Base-by-base conservation (phyloP, 768 basidiomycete genomes). In the Cyclocybe cylindracea region DNA sequence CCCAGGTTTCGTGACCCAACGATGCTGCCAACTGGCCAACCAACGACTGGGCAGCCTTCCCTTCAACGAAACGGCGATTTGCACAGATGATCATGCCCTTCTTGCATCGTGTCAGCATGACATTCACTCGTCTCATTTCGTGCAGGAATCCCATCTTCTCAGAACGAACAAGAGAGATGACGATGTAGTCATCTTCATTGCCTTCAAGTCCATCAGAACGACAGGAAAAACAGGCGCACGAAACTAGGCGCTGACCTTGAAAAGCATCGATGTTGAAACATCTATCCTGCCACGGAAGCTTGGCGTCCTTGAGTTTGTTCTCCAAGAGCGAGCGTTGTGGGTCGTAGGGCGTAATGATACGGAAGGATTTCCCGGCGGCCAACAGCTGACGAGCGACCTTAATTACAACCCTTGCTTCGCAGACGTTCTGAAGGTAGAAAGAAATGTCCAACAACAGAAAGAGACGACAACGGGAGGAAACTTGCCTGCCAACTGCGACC, bases 191-290 rank as follows among this genome's bases (percentile, higher is more conserved):
- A 10, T 78, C 86, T 60, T 91, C 89, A 67, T 91, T 89, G 0
- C 88, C 89, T 89, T 45, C 3, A 53, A 55, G 34, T 11, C 7
- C 44, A 8, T 33, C 6, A 13, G 18, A 24, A 36, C 34, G 46
- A 9, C 9, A 10, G 19, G 4, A 39, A 3, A 13, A 32, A 39
- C 4, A 5, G 35, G 10, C 4, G 50, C 43, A 31, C 33, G 35
- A 10, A 16, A 54, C 1, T 7, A 19, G 29, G 6, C 33, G 44
- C 66, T 48, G 58, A 82, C 87, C 88, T 77, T 91, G 89, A 58
- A 90, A 91, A 1, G 85, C 81, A 59, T 91, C 89, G 24, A 91
- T 83, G 63, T 87, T 89, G 70, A 87, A 91, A 48, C 83, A 83
- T 48, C 74, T 84, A 54, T 89, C 76, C 36, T 79, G 62, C 80